These are phyloP conservation scores for Phalaenopsis equestris DNA, from an alignment of 106 monocot species.

Conservation along the genomic window DNA sequence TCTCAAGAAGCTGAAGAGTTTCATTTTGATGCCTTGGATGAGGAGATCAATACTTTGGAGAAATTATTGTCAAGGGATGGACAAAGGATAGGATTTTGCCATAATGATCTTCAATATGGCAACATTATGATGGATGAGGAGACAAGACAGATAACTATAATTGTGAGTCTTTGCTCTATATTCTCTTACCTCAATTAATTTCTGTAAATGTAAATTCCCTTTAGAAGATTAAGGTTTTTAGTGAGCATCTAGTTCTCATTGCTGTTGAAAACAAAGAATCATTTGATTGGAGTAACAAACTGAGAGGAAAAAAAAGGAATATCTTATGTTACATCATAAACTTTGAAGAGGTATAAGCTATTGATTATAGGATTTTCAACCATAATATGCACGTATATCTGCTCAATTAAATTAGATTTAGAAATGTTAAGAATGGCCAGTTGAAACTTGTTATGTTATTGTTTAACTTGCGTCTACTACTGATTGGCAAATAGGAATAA, in stretches of 20 bases:
- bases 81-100: conserved; percentile 73
- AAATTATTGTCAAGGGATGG: conserved; percentile 25
- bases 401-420: too few relatives aligned
- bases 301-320: too few relatives aligned
- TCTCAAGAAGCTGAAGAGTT: conserved; percentile 44
- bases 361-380: too few relatives aligned
- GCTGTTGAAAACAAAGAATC: not conserved
- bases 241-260: not conserved
- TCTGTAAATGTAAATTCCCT: not conserved
- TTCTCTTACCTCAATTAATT: not conserved
- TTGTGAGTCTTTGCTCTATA: conserved; percentile 21
- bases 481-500: too few relatives aligned
- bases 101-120: conserved; percentile 94
- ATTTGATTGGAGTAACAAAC: too few relatives aligned
- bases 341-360: too few relatives aligned
- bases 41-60: conserved; percentile 56
- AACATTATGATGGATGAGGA: conserved; percentile 94
- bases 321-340: too few relatives aligned
- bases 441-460: too few relatives aligned
- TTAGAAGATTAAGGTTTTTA: not conserved
- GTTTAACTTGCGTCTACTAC: too few relatives aligned
- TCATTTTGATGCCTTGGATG: conserved; percentile 37
- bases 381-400: too few relatives aligned
- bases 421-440: too few relatives aligned
- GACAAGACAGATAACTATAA: conserved; percentile 59